Percentiles rank a stretch among this genome's conserved stretches.
These are phyloP conservation scores for Amaranthus cruentus DNA, from an alignment of 148 eudicot species.

Conservation along the genomic window DNA sequence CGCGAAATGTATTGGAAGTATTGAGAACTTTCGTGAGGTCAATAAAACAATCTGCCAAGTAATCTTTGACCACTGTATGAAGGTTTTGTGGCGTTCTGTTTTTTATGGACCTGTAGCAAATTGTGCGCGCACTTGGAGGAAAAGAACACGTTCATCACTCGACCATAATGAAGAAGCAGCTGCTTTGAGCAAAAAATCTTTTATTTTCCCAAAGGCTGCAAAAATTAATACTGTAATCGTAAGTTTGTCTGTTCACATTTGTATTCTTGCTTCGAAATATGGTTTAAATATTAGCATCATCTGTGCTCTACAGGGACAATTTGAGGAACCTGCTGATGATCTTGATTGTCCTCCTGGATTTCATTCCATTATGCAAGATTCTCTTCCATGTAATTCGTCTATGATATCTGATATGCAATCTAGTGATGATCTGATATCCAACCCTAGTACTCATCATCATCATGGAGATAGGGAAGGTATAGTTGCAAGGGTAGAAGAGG, in stretches of 20 bases:
- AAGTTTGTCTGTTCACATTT: slow-evolving; percentile 25
- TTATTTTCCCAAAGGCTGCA: slow-evolving; percentile 12
- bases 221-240: slow-evolving; percentile 23
- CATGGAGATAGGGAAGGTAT: slow-evolving; percentile 30
- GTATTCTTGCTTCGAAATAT: background rate
- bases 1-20: slow-evolving; percentile 62
- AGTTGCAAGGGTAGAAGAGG: slow-evolving; percentile 47
- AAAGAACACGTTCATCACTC: slow-evolving; percentile 44
- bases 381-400: slow-evolving; percentile 20
- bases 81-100: slow-evolving; percentile 84
- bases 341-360: slow-evolving; percentile 90
- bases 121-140: slow-evolving; percentile 65
- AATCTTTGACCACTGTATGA: slow-evolving; percentile 55
- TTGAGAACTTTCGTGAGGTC: slow-evolving; percentile 51
- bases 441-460: slow-evolving; percentile 4
- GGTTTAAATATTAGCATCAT: background rate
- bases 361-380: slow-evolving; percentile 31
- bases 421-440: slow-evolving; percentile 21
- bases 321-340: slow-evolving; percentile 43
- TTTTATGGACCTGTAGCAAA: slow-evolving; percentile 59
- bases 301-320: slow-evolving; percentile 29
- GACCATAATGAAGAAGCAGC: slow-evolving; percentile 19
- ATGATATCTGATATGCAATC: slow-evolving; percentile 25
- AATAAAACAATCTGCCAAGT: slow-evolving; percentile 35
- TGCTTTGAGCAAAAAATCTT: background rate